Evolutionary conservation across 257 asterid species (phyloP), one percentile per base, ranked within the genome.

Genomic region (Gentiana macrophylla): DNA sequence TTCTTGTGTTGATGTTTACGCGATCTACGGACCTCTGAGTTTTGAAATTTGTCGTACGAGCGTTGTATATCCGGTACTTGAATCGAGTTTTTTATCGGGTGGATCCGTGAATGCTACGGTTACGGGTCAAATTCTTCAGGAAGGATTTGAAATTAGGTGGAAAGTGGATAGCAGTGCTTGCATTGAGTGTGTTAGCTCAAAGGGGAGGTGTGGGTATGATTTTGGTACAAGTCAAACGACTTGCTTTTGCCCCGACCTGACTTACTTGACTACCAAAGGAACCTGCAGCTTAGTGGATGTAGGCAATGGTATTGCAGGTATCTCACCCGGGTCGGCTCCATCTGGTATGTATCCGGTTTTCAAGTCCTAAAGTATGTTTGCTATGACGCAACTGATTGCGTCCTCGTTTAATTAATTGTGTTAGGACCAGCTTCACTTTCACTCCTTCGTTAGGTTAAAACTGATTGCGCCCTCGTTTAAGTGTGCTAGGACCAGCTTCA

Each of bases 61-160:
- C 49, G 86, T 83, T 1, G 35, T 67, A 4, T 77, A 83, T 67
- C 87, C 87, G 3, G 80, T 81, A 8, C 45, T 34, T 32, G 62
- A 59, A 3, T 54, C 48, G 53, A 77, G 63, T 43, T 54, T 12
- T 1, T 41, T 54, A 47, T 63, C 13, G 1, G 46, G 61, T 32
- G 70, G 59, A 32, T 24, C 62, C 0, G 5, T 60, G 44, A 70
- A 77, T 61, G 8, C 24, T 34, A 50, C 84, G 2, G 32, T 36
- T 32, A 49, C 73, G 77, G 68, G 37, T 48, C 64, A 70, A 62
- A 48, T 74, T 41, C 64, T 86, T 34, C 68, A 52, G 59, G 60
- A 44, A 68, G 90, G 95, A 4, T 79, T 83, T 54, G 80, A 73
- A 33, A 59, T 86, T 41, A 68, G 70, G 50, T 86, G 86, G 94